Evolutionary conservation across 345 rosid genomes (phyloP).

Genomic region (Toxicodendron radicans): DNA sequence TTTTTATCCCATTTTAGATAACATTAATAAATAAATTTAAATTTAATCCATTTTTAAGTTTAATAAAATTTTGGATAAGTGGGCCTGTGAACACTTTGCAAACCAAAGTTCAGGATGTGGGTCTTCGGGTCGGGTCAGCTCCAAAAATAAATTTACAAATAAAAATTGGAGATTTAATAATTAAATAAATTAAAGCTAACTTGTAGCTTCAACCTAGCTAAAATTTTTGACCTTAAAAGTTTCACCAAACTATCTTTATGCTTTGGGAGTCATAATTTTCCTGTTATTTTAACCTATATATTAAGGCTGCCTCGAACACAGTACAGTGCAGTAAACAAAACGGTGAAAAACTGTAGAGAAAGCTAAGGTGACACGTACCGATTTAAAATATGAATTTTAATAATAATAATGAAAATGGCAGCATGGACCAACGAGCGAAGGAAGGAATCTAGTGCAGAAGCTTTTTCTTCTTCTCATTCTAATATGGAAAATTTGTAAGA

Average conservation of each 20-base stretch:
- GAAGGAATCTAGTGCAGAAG: slow-evolving; percentile 7
- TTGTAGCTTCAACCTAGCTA: neutral
- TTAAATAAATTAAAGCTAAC: neutral
- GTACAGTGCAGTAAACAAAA: neutral
- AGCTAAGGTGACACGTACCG: slow-evolving; percentile 6
- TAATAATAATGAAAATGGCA: too few relatives aligned
- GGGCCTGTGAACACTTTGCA: too few relatives aligned
- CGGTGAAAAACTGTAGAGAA: neutral
- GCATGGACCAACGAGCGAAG: neutral
- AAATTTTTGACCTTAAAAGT: neutral
- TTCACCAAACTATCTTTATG: neutral
- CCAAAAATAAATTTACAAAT: too few relatives aligned
- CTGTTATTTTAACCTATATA: too few relatives aligned
- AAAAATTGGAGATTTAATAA: too few relatives aligned
- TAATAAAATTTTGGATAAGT: too few relatives aligned
- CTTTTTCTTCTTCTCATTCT: neutral
- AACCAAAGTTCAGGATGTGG: too few relatives aligned
- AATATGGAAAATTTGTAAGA: neutral
- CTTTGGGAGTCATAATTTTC: slow-evolving; percentile 2
- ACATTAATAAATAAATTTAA: too few relatives aligned
- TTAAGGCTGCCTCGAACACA: neutral
- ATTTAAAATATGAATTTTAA: neutral
- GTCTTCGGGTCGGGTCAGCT: too few relatives aligned
- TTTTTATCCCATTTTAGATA: too few relatives aligned
- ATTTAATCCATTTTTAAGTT: too few relatives aligned